Base-by-base conservation (phyloP, 1,284 basidiomycete species). In the Pulveroboletus sp. region DNA sequence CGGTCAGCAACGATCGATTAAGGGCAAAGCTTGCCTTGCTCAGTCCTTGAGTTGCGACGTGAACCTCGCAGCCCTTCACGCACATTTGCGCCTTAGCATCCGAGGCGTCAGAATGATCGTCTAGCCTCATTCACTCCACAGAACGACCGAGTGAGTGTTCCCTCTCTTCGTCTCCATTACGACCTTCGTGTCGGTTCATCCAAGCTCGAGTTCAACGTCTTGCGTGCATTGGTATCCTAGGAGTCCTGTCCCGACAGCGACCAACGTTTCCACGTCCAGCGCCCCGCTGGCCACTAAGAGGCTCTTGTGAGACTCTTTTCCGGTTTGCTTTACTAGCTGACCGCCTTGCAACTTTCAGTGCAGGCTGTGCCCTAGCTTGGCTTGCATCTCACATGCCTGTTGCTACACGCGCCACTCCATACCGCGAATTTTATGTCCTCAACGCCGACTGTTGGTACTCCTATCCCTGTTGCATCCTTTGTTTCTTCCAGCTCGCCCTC, bases 381-480 rank as follows among this genome's bases (percentile, higher is more conserved):
- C 50, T 52, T 53, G 38, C 57, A 45, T 54, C 46, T 52, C 56
- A 45, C 64, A 20, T 47, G 35, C 28, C 45, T 60, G 20, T 52
- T 29, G 15, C 44, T 50, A 35, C 49, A 46, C 60, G 44, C 50
- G 15, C 42, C 52, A 44, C 52, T 49, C 31, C 45, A 18, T 46
- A 56, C 52, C 14, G 44, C 45, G 45, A 46, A 56, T 59, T 48
- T 28, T 49, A 71, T 70, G 68, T 60, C 66, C 58, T 57, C 59
- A 42, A 47, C 59, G 49, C 40, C 29, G 24, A 52, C 44, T 45
- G 18, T 56, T 46, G 60, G 40, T 20, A 49, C 56, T 46, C 43
- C 36, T 28, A 42, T 38, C 53, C 29, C 53, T 45, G n/a, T 54
- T 24, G 18, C 25, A 39, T 38, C 36, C 28, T 38, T 49, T 48